Base-by-base conservation (phyloP, 139 green algal genomes). In the Closterium sp. region DNA sequence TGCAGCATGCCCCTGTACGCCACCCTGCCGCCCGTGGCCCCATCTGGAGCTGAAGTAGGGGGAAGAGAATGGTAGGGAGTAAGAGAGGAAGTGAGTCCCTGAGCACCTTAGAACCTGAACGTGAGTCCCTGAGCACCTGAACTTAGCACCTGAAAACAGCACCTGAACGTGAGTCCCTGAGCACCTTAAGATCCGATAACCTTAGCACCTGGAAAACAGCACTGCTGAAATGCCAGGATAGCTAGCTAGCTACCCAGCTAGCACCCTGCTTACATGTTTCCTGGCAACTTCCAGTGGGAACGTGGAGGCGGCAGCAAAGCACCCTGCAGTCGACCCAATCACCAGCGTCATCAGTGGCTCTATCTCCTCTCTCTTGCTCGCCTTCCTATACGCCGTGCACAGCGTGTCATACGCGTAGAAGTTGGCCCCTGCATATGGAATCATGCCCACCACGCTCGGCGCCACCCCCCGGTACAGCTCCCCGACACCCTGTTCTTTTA, bases 391-490 rank as follows among this genome's bases (percentile, higher is more conserved):
- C 19, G 34, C 28, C 10, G 33, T 38, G 33, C 86, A 33, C 33
- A 89, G 86, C 86, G 86, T 76, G 33, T 89, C 86, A 64, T 89
- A 89, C 28, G 86, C 86, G 33, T 69, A 89, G 86, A 55, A 89
- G 30, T 89, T 89, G 25, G 33, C 33, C 2, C 86, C 86, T 2
- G 86, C 86, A n/a, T 89, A 89, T 1, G 86, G 86, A 30, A 89
- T 64, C 28, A 89, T 64, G 28, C 86, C 86, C 8, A 89, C 86
- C 33, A 89, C 33, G 19, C 86, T 89, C 5, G 86, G 86, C 86
- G 32, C 31, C 86, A 43, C 32, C 1, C 86, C 33, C 10, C 86
- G 33, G 86, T 89, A 89, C 33, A 89, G 86, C 86, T 89, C 86
- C 30, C 28, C 33, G 10, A 55, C 33, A 30, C 86, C 86, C 33